phyloP scores from a whole-genome alignment of 805 yeast species.

The Saturnispora halmiae region DNA sequence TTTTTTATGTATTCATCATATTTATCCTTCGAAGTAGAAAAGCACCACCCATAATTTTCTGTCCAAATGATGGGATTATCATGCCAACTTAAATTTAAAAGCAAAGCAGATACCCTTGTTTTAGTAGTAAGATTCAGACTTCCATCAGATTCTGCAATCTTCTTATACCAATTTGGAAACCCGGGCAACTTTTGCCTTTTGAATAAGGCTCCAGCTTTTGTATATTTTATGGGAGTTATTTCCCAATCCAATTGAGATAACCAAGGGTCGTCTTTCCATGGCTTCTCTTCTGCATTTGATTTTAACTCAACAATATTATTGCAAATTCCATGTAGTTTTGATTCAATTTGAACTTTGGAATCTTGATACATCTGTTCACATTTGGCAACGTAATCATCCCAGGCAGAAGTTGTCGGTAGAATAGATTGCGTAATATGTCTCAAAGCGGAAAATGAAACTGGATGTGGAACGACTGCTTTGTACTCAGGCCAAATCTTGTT shows the following conservation, averaged over 20 bases:
- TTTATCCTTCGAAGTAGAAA: constrained; percentile 44
- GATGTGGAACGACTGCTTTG: constrained; percentile 70
- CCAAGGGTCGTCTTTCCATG: constrained; percentile 71
- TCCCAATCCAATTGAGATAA: constrained; percentile 85
- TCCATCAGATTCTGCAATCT: constrained; percentile 32
- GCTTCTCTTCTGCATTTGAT: constrained; percentile 26
- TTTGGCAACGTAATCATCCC: constrained; percentile 62
- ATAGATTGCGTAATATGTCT: constrained; percentile 63
- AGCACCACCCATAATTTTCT: constrained; percentile 80
- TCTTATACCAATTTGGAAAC: constrained; percentile 88
- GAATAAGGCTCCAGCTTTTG: constrained; percentile 58
- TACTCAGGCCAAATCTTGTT: constrained; percentile 63
- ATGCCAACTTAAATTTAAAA: constrained; percentile 79
- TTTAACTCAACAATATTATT: constrained; percentile 43
- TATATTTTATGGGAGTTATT: constrained; percentile 45
- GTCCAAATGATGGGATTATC: constrained; percentile 77
- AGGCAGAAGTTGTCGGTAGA: constrained; percentile 63
- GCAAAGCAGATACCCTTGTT: constrained; percentile 65
- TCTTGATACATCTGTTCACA: constrained; percentile 63
- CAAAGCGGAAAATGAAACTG: constrained; percentile 86
- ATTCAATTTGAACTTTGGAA: constrained; percentile 46
- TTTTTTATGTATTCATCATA: constrained; percentile 28
- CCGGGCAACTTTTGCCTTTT: constrained; percentile 81
- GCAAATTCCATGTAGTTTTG: constrained; percentile 51
- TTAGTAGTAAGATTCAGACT: constrained; percentile 54